Conservation (phyloP, 2,329 filamentous ascomycete species). For the Xylaria sp. region DNA sequence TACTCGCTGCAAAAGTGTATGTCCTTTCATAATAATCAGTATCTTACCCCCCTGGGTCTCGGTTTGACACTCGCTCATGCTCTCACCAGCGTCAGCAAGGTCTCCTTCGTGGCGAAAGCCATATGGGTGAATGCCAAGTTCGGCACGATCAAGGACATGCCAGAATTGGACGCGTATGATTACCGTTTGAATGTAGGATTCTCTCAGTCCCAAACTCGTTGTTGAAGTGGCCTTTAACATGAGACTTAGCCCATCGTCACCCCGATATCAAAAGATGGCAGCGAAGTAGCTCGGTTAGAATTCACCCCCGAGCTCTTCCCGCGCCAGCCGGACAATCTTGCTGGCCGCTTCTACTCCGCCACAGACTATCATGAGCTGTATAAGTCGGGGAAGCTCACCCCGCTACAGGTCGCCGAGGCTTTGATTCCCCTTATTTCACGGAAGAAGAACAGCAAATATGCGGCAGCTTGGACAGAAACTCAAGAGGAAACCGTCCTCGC, state of each 20-base stretch:
- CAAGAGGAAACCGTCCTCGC: constrained; percentile 57
- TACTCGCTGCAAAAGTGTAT: constrained; percentile 39
- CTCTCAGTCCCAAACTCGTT: neutral
- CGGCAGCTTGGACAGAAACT: constrained; percentile 66
- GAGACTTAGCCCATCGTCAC: constrained; percentile 49
- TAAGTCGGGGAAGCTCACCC: constrained; percentile 62
- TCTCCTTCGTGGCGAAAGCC: constrained; percentile 55
- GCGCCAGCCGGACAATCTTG: constrained; percentile 37
- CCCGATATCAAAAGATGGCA: constrained; percentile 39
- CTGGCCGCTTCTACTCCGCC: constrained; percentile 59
- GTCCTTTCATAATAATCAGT: constrained; percentile 43
- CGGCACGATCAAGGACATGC: constrained; percentile 41
- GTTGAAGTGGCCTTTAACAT: constrained; percentile 10
- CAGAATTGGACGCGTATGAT: constrained; percentile 40
- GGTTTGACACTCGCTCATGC: neutral
- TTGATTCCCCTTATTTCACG: constrained; percentile 66
- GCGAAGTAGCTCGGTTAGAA: constrained; percentile 32
- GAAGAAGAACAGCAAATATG: constrained; percentile 55
- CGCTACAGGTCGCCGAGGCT: constrained; percentile 63
- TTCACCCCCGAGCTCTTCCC: constrained; percentile 40
- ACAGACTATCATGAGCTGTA: constrained; percentile 75
- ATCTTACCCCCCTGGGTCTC: neutral
- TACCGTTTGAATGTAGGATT: constrained; percentile 46
- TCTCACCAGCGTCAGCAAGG: constrained; percentile 49
- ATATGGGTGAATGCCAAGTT: constrained; percentile 67